phyloP scores from a whole-genome alignment of 805 yeast species.

The Candida glaebosa region DNA sequence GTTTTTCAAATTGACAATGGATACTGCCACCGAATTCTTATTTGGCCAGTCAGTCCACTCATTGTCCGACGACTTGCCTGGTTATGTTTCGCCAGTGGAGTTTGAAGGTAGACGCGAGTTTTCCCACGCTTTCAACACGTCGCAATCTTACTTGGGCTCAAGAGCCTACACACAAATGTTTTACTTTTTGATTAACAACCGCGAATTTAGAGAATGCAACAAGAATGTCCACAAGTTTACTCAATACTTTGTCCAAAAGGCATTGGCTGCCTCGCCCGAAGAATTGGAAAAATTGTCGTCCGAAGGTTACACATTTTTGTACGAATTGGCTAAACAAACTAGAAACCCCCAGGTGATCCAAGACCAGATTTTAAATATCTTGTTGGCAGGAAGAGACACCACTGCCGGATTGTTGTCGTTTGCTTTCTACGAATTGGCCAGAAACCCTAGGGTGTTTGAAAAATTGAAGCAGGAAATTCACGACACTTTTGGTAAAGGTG shows the following conservation, averaged over 20 bases:
- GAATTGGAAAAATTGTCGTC: slow-evolving; percentile 26
- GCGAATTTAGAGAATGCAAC: slow-evolving; percentile 31
- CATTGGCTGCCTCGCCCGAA: slow-evolving; percentile 21
- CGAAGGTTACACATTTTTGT: slow-evolving; percentile 33
- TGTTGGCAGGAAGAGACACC: slow-evolving; percentile 38
- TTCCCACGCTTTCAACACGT: slow-evolving; percentile 28
- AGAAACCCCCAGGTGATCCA: slow-evolving; percentile 32
- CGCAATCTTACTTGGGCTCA: slow-evolving; percentile 29
- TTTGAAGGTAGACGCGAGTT: slow-evolving; percentile 21
- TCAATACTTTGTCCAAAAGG: slow-evolving; percentile 26
- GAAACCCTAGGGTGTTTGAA: slow-evolving; percentile 26
- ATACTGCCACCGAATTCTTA: slow-evolving; percentile 38
- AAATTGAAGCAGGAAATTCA: slow-evolving; percentile 26
- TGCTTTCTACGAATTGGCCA: slow-evolving; percentile 27
- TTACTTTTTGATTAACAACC: slow-evolving; percentile 23
- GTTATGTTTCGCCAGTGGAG: slow-evolving; percentile 15
- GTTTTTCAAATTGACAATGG: slow-evolving; percentile 34
- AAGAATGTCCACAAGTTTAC: slow-evolving; percentile 30
- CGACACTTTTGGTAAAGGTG: slow-evolving; percentile 22
- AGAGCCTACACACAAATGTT: slow-evolving; percentile 30
- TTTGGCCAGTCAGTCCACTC: slow-evolving; percentile 34
- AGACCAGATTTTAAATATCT: slow-evolving; percentile 37
- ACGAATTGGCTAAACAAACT: slow-evolving; percentile 37
- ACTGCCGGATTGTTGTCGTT: slow-evolving; percentile 31
- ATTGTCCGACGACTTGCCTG: slow-evolving; percentile 21